Conservation (phyloP, 192 early-diverging fungal genomes). For the Allomyces macrogynus region DNA sequence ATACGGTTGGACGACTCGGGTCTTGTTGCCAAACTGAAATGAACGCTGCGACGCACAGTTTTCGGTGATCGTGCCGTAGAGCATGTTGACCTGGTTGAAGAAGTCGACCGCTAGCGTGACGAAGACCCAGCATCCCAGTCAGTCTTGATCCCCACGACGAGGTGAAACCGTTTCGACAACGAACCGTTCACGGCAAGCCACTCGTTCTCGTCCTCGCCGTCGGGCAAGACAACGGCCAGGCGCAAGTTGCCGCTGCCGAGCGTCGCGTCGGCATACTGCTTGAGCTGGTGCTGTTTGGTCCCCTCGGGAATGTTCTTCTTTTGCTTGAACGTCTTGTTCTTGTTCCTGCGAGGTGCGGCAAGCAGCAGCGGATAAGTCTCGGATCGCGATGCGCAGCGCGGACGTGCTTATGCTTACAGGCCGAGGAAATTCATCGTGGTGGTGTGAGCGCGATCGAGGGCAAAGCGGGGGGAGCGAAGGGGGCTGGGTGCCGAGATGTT, state of each 20-base stretch:
- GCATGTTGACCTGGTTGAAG: conserved; percentile 89
- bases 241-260: conserved; percentile 60
- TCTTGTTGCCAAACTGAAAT: no score
- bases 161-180: background rate
- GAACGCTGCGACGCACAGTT: background rate
- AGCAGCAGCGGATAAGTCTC: no score
- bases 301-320: conserved; percentile 25
- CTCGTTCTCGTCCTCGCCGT: conserved; percentile 72
- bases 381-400: no score
- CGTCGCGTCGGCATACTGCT: conserved; percentile 49
- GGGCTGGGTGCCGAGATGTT: no score
- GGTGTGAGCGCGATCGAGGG: no score
- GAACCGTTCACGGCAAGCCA: conserved; percentile 78
- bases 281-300: conserved; percentile 36
- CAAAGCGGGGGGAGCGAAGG: no score
- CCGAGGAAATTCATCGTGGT: no score
- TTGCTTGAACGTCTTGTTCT: conserved; percentile 41
- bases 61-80: conserved; percentile 66
- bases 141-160: background rate
- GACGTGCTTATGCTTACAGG: no score
- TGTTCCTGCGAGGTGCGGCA: conserved; percentile 3
- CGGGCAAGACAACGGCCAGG: conserved; percentile 56
- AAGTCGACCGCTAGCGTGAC: conserved; percentile 54
- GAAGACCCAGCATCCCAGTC: background rate
- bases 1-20: no score